Percentiles rank a stretch among this genome's conserved stretches.
phyloP scores from a whole-genome alignment of 2,329 filamentous ascomycete species.

The Neonectria neomacrospora region DNA sequence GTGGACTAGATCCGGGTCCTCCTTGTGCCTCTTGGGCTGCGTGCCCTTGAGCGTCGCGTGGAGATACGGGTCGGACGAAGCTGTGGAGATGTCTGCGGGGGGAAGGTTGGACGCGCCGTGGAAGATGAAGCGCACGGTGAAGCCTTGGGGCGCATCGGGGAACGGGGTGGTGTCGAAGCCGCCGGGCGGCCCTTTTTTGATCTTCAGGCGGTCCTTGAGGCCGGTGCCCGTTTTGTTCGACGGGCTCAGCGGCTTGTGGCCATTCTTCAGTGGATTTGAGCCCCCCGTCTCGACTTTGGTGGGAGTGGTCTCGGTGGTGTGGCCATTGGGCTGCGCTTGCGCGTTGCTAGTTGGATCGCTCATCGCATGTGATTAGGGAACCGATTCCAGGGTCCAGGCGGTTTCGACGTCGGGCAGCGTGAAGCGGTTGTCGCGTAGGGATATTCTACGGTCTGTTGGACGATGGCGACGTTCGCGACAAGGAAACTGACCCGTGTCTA shows the following conservation, averaged over 20 bases:
- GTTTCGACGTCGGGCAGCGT: neutral
- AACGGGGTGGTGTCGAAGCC: conserved; percentile 85
- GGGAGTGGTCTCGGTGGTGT: neutral
- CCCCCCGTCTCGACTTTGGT: neutral
- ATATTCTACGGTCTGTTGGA: conserved; percentile 1
- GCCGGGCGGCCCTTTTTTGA: conserved; percentile 67
- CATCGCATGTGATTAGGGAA: conserved; percentile 25
- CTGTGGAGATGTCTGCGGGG: conserved; percentile 79
- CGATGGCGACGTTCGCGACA: conserved; percentile 17
- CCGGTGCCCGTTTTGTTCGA: conserved; percentile 29
- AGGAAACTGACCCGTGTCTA: conserved; percentile 2
- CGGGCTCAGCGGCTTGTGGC: conserved; percentile 26
- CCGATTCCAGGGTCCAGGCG: neutral
- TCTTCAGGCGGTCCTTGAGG: conserved; percentile 42
- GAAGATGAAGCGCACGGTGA: conserved; percentile 86
- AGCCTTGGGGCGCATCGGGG: conserved; percentile 78
- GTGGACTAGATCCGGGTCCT: conserved; percentile 79
- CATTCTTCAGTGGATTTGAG: conserved; percentile 21
- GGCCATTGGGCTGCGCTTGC: conserved; percentile 29
- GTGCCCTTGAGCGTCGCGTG: conserved; percentile 78
- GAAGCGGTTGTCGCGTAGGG: conserved; percentile 22
- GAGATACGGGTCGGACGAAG: conserved; percentile 87
- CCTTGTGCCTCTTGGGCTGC: conserved; percentile 82
- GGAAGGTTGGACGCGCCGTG: conserved; percentile 84
- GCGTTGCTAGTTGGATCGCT: conserved; percentile 27